Base-by-base conservation (phyloP, 345 rosid species). In the Eucalyptus rudis region DNA sequence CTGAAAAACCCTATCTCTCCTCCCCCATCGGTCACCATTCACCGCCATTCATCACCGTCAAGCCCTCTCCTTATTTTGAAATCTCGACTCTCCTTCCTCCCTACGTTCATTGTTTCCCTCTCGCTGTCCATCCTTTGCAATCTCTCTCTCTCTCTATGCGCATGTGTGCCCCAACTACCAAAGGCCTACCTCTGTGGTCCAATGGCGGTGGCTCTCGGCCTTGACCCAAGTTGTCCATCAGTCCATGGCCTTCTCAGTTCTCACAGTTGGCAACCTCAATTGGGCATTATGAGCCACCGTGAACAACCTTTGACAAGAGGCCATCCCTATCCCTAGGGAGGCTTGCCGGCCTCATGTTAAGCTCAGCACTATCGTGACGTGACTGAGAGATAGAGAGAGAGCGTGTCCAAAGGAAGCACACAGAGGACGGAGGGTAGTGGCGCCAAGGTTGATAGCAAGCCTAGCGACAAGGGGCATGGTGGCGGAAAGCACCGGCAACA, bases 401-500 rank as follows among this genome's bases (percentile, higher is more conserved):
- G 66, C 6, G 64, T 4, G 43, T 20, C 80, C 80, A 68, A 33
- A 68, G 11, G 43, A 19, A 68, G 43, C 3, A n/a, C 43, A 33
- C 1, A 8, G 12, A 31, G 43, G 43, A 68, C 3, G 2, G 24
- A 68, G 80, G 43, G 22, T 16, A 0, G 24, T 15, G 80, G 44
- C 0, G 80, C 43, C 80, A 4, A 68, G 13, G 80, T 16, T 0
- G 43, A 59, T 59, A 13, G 31, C 16, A 13, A 59, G 33, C 68
- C 31, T 27, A 27, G 1, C 0, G 19, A 64, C 36, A 64, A 64
- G 36, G 4, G 71, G 3, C 19, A 13, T 62, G 16, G 71, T 29
- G 36, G 19, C 1, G 5, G 2, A 62, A 62, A 6, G 71, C 71
- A 13, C 1, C 3, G 10, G 10, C 19, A 1, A 14, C 0, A 13